Base-by-base conservation (phyloP, 306 rosid genomes). In the Fagus sylvatica region DNA sequence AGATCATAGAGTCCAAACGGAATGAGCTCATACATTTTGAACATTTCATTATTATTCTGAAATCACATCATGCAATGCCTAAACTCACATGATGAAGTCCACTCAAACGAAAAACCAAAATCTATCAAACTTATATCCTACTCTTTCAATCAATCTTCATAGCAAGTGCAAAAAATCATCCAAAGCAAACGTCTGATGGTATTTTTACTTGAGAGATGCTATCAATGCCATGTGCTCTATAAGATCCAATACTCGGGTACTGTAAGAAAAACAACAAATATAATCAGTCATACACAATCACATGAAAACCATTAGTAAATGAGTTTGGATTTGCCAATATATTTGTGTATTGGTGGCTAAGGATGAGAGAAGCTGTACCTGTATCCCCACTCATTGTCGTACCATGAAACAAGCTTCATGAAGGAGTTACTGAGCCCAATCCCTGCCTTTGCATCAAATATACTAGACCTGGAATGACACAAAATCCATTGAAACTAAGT, bases 371-470 rank as follows among this genome's bases (percentile, higher is more conserved):
- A 13, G 48, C 5, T 80, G 60, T 89, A 92, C 98, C 98, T 95
- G 90, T 95, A 93, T 84, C 98, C 99, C 99, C 99, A 95, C 85
- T 95, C 99, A 16, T 95, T 95, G 91, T 95, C 99, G 34, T 95
- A 95, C 99, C 99, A 95, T 43, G 98, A 73, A 81, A 95, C 87
- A 73, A 95, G 86, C 91, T 95, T 95, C 86, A 90, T 77, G 75
- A 95, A 88, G 61, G 91, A 88, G 71, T 82, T 34, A 59, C 91
- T 86, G 9, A 95, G 99, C 74, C 96, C 98, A 42, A 95, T 91
- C 34, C 99, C 99, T 1, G 99, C 99, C 87, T 95, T 95, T 4
- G 98, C 93, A 46, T 95, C 99, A 73, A 95, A 95, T 70, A 95
- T 93, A 72, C 99, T 95, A 19, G 98, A 95, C 90, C 99, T 95